Conservation (phyloP, 768 basidiomycete genomes). For the Coprinopsis cinerea region DNA sequence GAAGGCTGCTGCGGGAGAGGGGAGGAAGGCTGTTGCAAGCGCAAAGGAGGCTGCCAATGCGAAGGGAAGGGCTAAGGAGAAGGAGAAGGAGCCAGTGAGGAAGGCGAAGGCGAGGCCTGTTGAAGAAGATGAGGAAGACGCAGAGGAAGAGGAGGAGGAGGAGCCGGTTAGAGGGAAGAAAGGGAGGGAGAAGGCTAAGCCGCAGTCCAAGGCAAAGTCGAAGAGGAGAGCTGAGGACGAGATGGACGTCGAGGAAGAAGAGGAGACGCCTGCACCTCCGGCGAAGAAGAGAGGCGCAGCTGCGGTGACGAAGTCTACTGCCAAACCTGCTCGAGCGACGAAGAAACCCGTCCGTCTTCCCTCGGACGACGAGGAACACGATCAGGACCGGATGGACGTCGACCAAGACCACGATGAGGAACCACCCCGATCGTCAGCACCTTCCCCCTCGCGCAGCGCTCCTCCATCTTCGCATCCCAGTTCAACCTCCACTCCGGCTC, state of each 20-base stretch:
- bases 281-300: not conserved
- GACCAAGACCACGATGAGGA: not conserved
- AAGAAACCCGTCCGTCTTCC: conserved; percentile 3
- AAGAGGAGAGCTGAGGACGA: conserved; percentile 9
- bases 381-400: not conserved
- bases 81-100: not conserved
- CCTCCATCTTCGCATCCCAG: not conserved
- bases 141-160: not conserved
- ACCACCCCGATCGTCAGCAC: not conserved
- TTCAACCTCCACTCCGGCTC: not conserved
- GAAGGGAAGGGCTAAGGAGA: not conserved
- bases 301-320: not conserved
- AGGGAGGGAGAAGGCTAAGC: not conserved
- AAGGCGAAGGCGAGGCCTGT: not conserved
- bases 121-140: conserved; percentile 3
- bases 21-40: not conserved
- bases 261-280: not conserved
- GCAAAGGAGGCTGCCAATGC: conserved; percentile 2
- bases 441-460: not conserved
- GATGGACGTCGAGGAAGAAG: conserved; percentile 5
- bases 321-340: conserved; percentile 6
- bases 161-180: conserved; percentile 1
- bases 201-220: conserved; percentile 1
- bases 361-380: conserved; percentile 1
- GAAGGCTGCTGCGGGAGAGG: conserved; percentile 3